A percentile compares a stretch with the other conserved stretches of the same genome.
phyloP scores from a whole-genome alignment of 129 eudicot species.

The Solidago caesia region DNA sequence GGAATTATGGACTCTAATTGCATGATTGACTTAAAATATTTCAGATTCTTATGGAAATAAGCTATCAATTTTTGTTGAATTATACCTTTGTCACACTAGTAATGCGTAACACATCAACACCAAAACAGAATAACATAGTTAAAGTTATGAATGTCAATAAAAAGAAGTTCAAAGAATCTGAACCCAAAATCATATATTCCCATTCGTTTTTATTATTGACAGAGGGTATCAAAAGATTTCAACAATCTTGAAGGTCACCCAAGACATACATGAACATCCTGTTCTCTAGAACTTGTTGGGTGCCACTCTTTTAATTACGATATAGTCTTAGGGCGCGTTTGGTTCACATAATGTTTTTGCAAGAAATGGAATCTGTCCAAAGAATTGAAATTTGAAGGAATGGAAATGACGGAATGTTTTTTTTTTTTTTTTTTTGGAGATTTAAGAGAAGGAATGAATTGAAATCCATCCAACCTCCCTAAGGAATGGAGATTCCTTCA shows the following conservation, averaged over 20 bases:
- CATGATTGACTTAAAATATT: background rate
- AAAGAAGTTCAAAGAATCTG: background rate
- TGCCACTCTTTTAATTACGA: too few species aligned
- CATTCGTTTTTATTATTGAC: background rate
- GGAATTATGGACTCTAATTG: too few species aligned
- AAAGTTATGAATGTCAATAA: background rate
- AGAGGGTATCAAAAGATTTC: constrained; percentile 4
- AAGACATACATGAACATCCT: background rate
- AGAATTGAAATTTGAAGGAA: too few species aligned
- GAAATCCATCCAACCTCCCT: too few species aligned
- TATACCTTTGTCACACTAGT: background rate
- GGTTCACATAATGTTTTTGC: too few species aligned
- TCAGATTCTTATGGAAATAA: background rate
- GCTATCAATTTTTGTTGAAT: background rate
- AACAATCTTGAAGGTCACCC: constrained; percentile 9
- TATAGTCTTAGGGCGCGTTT: too few species aligned
- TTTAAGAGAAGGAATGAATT: too few species aligned
- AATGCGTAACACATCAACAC: background rate
- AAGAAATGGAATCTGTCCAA: too few species aligned
- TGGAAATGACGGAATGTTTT: too few species aligned
- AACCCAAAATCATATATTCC: background rate
- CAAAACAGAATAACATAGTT: background rate
- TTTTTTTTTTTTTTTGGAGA: too few species aligned
- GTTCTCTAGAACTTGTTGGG: too few species aligned
- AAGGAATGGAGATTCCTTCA: too few species aligned